Base-by-base conservation (phyloP, 1,284 basidiomycete genomes). In the Tausonia pullulans region DNA sequence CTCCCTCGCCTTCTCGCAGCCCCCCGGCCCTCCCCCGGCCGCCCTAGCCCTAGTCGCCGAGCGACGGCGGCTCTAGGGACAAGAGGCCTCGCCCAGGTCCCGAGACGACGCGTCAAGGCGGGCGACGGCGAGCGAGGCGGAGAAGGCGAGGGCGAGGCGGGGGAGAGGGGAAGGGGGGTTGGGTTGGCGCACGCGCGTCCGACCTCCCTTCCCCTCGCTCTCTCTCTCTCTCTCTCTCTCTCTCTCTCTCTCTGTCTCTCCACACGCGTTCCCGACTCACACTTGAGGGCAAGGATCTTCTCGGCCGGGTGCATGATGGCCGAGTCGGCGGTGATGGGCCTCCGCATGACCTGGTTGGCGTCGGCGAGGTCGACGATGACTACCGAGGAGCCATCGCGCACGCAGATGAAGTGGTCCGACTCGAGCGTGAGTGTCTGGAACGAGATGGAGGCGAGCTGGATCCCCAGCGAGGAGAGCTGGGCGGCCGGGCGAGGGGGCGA, bases 231-330 rank as follows among this genome's bases (percentile, higher is more conserved):
- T 27, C 27, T 27, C 27, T 27, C 27, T 27, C 27, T 27, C 27
- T 27, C 27, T 27, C 27, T 27, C 27, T 27, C 27, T 27, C 27
- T 27, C 27, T 27, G 1, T 27, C 27, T 27, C 27, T 27, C 2
- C 2, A 27, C 27, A 27, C 27, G 27, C 27, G 27, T 27, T 27
- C 27, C 39, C 46, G 14, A 63, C 84, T 70, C 70, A 87, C 91
- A 86, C 81, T 95, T 95, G 67, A 99, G 79, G 9, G 96, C 96
- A 67, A 99, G 85, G 77, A 98, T 93, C 84, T 97, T 98, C 80
- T 96, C 86, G 71, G 85, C 83, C 41, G 92, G 92, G 77, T 98
- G 94, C 95, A 99, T 98, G 73, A 99, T 97, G 69, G 96, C 95
- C 65, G 90, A 94, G 77, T 99, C 96, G 84, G 82, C 96, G 40